Percentiles rank a stretch among this genome's conserved stretches.
Conservation (phyloP, 164 flowering plant genomes). For the Liriodendron chinense region DNA sequence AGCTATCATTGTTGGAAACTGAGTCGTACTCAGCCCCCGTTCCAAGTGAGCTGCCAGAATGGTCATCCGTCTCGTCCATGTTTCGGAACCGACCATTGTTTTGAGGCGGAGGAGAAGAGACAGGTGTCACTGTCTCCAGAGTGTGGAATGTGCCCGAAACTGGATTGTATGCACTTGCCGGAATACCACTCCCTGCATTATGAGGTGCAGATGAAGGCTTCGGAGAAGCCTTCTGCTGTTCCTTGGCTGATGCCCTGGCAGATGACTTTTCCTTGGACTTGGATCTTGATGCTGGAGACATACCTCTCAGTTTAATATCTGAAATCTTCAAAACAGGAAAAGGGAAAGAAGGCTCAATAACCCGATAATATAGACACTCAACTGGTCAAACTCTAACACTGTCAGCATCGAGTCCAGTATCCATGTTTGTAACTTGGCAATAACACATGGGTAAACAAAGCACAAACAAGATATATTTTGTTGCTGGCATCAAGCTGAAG, state of each 20-base stretch:
- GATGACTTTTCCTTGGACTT: constrained; percentile 67
- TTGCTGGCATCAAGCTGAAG: too few species aligned
- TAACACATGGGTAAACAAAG: too few species aligned
- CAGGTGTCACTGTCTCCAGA: constrained; percentile 48
- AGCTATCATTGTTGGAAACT: constrained; percentile 78
- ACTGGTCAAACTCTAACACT: too few species aligned
- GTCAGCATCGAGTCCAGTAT: too few species aligned
- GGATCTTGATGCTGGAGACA: constrained; percentile 86
- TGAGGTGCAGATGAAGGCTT: constrained; percentile 45
- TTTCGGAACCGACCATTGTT: constrained; percentile 68
- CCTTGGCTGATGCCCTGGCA: constrained; percentile 51
- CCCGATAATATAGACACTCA: too few species aligned
- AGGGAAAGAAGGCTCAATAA: not conserved
- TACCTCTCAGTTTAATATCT: constrained; percentile 8
- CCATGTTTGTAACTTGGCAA: too few species aligned
- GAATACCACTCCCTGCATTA: constrained; percentile 41
- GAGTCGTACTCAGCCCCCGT: constrained; percentile 76
- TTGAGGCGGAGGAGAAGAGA: constrained; percentile 49
- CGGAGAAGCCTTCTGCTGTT: constrained; percentile 55
- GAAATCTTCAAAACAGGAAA: not conserved
- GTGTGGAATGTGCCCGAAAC: constrained; percentile 75
- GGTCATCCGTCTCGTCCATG: constrained; percentile 76
- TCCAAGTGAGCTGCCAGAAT: constrained; percentile 51
- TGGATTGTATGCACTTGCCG: constrained; percentile 81
- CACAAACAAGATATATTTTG: too few species aligned